Evolutionary conservation across 768 basidiomycete genomes (phyloP), one percentile per base, ranked within the genome.

Genomic region (Kwoniella sp.): DNA sequence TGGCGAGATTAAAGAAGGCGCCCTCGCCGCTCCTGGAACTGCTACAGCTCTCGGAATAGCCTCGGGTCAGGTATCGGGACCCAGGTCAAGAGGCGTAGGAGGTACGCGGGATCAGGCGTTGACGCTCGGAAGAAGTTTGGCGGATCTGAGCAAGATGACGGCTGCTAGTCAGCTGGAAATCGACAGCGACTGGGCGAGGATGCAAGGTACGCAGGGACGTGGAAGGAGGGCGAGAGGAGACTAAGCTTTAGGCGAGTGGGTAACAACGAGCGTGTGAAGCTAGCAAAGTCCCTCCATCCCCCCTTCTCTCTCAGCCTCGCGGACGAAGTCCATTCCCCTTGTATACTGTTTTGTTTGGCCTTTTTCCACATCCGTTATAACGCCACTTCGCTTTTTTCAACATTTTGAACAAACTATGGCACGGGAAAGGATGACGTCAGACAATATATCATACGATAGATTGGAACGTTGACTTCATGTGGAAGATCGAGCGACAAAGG

Each of bases 171-270:
- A 74, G 53, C 48, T 77, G 38, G 75, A 77, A 55, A 65, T 71
- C 29, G 73, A 74, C 23, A 71, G 69, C 60, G 75, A 77, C 66
- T 74, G 73, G 73, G 75, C 75, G 20, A 71, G 75, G 30, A 77
- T 77, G 59, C 73, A 77, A 57, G 75, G 75, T 9, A 53, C 45
- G 2, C 56, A 56, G 7, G 68, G 75, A 0, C 55, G 75, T 47
- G 70, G 68, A 13, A 65, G 75, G 56, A 45, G 75, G 23, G 68
- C 61, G 1, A 66, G 74, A 45, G 72, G 72, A 25, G 74, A 73
- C 52, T 72, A 61, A 29, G 4, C 3, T 20, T n/a, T n/a, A n/a
- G n/a, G n/a, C 41, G 8, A 45, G 5, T 34, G 34, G 34, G n/a
- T n/a, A n/a, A 34, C 34, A 34, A 5, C 5, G 34, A 13, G 34